These are phyloP conservation scores for Cardamine occulta DNA, from an alignment of 345 rosid genomes.

Conservation along the genomic window DNA sequence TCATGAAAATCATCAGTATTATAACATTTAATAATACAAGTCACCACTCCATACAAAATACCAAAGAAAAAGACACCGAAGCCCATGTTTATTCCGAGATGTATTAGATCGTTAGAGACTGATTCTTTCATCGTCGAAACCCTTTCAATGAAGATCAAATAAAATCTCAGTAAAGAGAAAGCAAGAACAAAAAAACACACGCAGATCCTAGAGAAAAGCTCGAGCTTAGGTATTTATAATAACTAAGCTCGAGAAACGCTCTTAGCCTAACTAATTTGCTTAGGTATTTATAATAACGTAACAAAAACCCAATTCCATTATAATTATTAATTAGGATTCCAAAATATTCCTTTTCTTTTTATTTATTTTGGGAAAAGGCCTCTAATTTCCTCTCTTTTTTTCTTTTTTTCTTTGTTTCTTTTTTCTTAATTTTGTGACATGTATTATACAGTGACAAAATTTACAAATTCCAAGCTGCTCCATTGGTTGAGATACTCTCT, in stretches of 20 bases:
- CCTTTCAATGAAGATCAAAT: not conserved
- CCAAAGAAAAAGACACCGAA: not conserved
- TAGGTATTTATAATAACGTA: not conserved
- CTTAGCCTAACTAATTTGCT: not conserved
- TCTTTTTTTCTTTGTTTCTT: no score
- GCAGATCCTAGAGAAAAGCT: not conserved
- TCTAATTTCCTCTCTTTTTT: no score
- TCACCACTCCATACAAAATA: not conserved
- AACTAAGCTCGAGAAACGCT: not conserved
- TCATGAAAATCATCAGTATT: not conserved
- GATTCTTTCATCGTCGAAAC: conserved; percentile 4
- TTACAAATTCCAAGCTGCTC: no score
- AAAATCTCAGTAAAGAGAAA: not conserved
- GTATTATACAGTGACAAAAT: not conserved
- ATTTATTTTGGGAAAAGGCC: not conserved
- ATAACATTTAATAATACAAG: not conserved
- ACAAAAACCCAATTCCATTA: not conserved
- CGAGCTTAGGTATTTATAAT: not conserved
- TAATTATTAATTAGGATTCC: not conserved
- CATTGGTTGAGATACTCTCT: no score
- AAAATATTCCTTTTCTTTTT: not conserved
- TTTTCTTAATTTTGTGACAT: not conserved
- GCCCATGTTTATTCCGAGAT: not conserved
- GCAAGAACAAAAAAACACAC: not conserved
- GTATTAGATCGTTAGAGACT: not conserved